Base-by-base conservation (phyloP, 768 basidiomycete genomes). In the Leccinum boreale region DNA sequence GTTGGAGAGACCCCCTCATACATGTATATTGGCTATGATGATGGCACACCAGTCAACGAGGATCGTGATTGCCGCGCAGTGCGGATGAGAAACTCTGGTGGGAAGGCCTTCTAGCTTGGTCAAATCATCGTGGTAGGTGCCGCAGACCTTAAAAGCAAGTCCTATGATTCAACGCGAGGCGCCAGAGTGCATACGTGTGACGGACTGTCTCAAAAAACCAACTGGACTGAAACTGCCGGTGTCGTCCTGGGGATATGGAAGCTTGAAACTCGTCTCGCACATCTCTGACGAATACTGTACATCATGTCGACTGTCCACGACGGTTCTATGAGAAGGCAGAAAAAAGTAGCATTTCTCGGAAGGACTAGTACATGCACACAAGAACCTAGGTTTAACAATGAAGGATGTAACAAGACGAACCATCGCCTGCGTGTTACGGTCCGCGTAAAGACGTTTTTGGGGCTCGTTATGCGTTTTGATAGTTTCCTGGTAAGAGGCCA, bases 401-500 rank as follows among this genome's bases (percentile, higher is more conserved):
- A n/a, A n/a, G 19, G 42, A 19, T 44, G 42, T 44, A 44, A 44
- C 42, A 19, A 44, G 42, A 44, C 17, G 39, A 39, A 42, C n/a
- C 31, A 31, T 12, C 31, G 12, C 12, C 31, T 12, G 31, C 31
- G 31, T 31, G 14, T 35, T 35, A 14, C 14, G 33, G 5, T 33
- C 14, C 14, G 14, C 33, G 15, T 36, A 7, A 36, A 42, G 39
- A 11, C 10, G 42, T 44, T 39, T 4, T 10, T 1, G 8, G 11
- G 36, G 17, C 36, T 44, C 19, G 19, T 35, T 11, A 70, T 51
- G 55, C 69, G 28, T 36, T 69, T 45, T 71, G 70, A 36, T 71
- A 72, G 26, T 64, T 68, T 28, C 70, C 57, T 8, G 70, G 63
- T 36, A 67, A 56, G 15, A 62, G 15, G 5, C 53, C 52, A 2